Evolutionary conservation across 148 eudicot species (phyloP).

Genomic region (Rhododendron griersonianum): DNA sequence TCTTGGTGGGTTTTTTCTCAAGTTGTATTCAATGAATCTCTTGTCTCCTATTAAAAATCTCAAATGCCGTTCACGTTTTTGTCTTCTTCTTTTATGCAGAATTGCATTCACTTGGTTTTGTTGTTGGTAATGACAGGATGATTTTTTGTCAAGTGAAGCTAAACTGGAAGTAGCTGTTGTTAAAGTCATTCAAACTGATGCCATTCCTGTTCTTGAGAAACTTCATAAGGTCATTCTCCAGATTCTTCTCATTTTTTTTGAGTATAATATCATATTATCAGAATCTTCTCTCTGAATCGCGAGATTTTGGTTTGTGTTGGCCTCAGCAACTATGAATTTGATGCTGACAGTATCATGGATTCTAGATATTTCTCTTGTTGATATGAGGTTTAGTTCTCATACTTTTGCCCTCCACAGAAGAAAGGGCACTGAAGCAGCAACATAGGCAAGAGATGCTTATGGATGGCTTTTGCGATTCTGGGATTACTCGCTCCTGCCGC

Average conservation of each 20-base stretch:
- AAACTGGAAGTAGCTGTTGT: slow-evolving; percentile 56
- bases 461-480: slow-evolving; percentile 27
- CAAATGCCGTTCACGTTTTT: neutral
- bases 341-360: neutral
- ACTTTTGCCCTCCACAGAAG: slow-evolving; percentile 33
- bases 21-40: slow-evolving; percentile 36
- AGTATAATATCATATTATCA: neutral
- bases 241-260: neutral
- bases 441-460: slow-evolving; percentile 38
- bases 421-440: slow-evolving; percentile 43
- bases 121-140: slow-evolving; percentile 42
- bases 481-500: slow-evolving; percentile 67
- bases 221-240: slow-evolving; percentile 45
- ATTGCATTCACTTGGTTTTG: neutral
- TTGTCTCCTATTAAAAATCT: neutral
- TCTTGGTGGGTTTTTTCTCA: slow-evolving; percentile 94
- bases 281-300: neutral
- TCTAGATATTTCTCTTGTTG: neutral
- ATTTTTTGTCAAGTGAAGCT: slow-evolving; percentile 50
- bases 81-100: neutral
- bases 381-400: slow-evolving; percentile 4
- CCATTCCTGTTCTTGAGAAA: slow-evolving; percentile 72
- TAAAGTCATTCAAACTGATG: slow-evolving; percentile 53
- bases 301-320: neutral
- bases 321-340: neutral